Evolutionary conservation across 1,284 basidiomycete species (phyloP), one percentile per base, ranked within the genome.

Genomic region (Ceraceosorus bombacis): DNA sequence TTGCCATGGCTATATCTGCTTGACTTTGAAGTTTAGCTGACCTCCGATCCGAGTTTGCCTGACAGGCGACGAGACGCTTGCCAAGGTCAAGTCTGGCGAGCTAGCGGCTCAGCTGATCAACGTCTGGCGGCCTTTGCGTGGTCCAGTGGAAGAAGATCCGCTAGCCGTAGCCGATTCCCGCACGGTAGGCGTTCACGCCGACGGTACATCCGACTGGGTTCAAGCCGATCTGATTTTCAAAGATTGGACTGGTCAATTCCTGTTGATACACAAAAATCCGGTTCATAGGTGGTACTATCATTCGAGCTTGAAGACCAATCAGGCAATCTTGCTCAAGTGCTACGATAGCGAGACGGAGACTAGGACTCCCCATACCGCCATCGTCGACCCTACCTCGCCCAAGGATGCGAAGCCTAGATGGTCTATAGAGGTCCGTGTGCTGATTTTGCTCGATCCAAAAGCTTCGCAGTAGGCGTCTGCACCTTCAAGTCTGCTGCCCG

Each of bases 311-410:
- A 80, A 78, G 9, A 83, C 85, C 0, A 83, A 86, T 38, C 85
- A 88, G 73, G 71, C 82, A 49, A 82, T 85, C 41, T 71, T 87
- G 40, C 83, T 87, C 70, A 87, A 87, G 78, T 86, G 85, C 84
- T 86, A 62, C 55, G 83, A 74, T 39, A 78, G 57, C 49, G 52
- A 17, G 8, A 61, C 56, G 15, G 66, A 69, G 55, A 66, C 64
- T 0, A 54, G 67, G 51, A 72, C 70, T 17, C 70, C 70, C 13
- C 70, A 72, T 46, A 72, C 70, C n/a, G 70, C 69, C 4, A 71
- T 72, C 41, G 50, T 55, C 9, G 67, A 70, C 48, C 70, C 70
- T 2, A 58, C 61, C 6, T n/a, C 54, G 27, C 27, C 38, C 17
- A 17, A 56, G 39, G 63, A 67, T 57, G 64, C 70, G 5, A 62